These are phyloP conservation scores for Saccharomycopsis phalli DNA, from an alignment of 1,139 yeast species.

Conservation along the genomic window DNA sequence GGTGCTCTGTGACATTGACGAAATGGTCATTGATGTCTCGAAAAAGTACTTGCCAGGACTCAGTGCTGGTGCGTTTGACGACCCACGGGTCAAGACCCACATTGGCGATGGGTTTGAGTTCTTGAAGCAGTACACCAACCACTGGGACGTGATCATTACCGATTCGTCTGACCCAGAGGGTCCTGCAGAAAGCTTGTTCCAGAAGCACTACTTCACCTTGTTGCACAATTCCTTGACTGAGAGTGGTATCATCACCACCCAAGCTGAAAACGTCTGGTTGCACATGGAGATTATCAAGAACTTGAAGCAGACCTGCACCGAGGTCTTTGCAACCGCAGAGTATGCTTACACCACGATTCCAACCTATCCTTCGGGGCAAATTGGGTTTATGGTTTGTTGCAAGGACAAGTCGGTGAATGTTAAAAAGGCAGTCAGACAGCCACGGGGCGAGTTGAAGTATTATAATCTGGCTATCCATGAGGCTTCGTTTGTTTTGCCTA, in stretches of 20 bases:
- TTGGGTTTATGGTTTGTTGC: conserved; percentile 79
- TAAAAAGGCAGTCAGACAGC: conserved; percentile 45
- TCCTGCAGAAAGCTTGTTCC: conserved; percentile 92
- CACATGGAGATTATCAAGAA: conserved; percentile 58
- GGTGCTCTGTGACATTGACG: conserved; percentile 86
- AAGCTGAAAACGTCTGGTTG: conserved; percentile 91
- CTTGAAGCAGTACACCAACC: conserved; percentile 42
- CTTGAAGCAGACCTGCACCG: conserved; percentile 49
- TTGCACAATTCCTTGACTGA: conserved; percentile 54
- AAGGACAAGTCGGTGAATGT: conserved; percentile 47
- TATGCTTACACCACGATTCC: conserved; percentile 89
- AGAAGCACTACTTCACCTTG: conserved; percentile 69
- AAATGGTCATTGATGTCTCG: conserved; percentile 68
- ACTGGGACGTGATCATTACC: conserved; percentile 83
- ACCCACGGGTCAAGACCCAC: conserved; percentile 64
- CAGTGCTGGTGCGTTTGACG: conserved; percentile 56
- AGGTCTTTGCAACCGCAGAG: conserved; percentile 72
- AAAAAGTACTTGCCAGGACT: conserved; percentile 70
- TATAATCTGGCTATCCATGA: conserved; percentile 66
- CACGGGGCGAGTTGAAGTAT: conserved; percentile 49
- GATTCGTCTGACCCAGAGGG: conserved; percentile 98
- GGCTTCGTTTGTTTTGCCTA: conserved; percentile 79
- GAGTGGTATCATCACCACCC: conserved; percentile 82
- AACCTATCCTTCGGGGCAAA: conserved; percentile 92
- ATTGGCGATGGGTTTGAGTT: conserved; percentile 88